phyloP scores from a whole-genome alignment of 169 alveolate species.

The Nephromyces sp. region DNA sequence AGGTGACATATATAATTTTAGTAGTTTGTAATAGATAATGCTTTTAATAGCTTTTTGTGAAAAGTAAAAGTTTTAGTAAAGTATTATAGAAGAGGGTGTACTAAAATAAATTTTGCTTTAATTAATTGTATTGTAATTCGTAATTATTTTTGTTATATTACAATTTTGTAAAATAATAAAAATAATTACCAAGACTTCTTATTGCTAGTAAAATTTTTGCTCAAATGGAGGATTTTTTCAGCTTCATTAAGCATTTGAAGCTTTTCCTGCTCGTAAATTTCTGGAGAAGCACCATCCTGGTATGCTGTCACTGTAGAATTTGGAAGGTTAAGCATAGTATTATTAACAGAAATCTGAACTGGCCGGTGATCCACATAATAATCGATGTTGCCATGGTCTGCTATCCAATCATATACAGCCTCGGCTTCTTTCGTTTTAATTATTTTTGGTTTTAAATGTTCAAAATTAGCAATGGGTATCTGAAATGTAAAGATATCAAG shows the following conservation, averaged over 20 bases:
- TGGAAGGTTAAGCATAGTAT: background rate
- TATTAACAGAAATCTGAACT: background rate
- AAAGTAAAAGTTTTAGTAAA: no score
- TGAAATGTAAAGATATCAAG: no score
- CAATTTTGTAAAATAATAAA: no score
- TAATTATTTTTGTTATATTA: no score
- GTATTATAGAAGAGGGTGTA: no score
- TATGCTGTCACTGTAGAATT: background rate
- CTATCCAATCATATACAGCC: background rate
- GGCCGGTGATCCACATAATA: background rate
- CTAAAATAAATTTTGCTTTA: no score
- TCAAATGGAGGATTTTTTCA: background rate
- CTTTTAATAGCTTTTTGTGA: no score
- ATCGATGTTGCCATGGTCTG: background rate
- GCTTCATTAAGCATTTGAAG: background rate
- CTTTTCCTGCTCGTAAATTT: background rate
- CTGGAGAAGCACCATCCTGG: background rate
- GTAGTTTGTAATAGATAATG: no score
- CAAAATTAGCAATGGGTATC: background rate
- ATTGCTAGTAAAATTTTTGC: background rate
- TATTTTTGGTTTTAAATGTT: background rate
- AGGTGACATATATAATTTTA: no score
- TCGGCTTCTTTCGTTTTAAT: background rate
- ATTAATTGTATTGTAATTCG: no score
- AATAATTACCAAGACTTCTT: no score